Base-by-base conservation (phyloP, 1,139 yeast species). In the Yueomyces sp. region DNA sequence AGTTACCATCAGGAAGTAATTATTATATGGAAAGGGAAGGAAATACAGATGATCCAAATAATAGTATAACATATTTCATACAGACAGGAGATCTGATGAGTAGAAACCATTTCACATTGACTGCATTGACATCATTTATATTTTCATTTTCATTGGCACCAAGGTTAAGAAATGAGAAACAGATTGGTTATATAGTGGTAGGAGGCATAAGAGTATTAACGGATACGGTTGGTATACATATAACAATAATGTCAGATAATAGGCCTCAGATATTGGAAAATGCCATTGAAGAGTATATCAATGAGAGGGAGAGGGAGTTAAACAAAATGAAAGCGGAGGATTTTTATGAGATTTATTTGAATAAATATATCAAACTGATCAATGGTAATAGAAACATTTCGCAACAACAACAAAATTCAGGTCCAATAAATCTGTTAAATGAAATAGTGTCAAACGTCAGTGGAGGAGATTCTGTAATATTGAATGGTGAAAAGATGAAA, bases 121-220 rank as follows among this genome's bases (percentile, higher is more conserved):
- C 78, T 0, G 63, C 60, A 26, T 54, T 80, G 5, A 44, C 75
- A 0, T 68, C 75, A 0, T 73, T 65, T 50, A 45, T 72, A 26
- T 53, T 79, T 49, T 60, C 70, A 0, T 51, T 64, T 6, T 58
- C 65, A 4, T 62, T 74, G n/a, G 57, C 62, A 1, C 58, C 67
- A 3, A 75, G 72, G 44, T 59, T 80, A 26, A 62, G 86, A 49
- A 66, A 65, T 26, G 69, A 68, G 45, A 69, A 67, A 43, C 81
- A 76, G 50, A 60, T 81, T 40, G 86, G 84, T 0, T 79, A 79
- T 54, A 64, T 69, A 5, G 73, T 78, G 0, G 49, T 69, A 4
- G 72, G 76, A 37, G 85, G 85, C 0, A 45, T 69, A n/a, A 62
- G 81, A 48, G 53, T 71, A 1, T 59, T 75, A 36, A 61, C 78